Evolutionary conservation across 2,329 filamentous ascomycete species (phyloP).

Genomic region (Phialocephala sp.): DNA sequence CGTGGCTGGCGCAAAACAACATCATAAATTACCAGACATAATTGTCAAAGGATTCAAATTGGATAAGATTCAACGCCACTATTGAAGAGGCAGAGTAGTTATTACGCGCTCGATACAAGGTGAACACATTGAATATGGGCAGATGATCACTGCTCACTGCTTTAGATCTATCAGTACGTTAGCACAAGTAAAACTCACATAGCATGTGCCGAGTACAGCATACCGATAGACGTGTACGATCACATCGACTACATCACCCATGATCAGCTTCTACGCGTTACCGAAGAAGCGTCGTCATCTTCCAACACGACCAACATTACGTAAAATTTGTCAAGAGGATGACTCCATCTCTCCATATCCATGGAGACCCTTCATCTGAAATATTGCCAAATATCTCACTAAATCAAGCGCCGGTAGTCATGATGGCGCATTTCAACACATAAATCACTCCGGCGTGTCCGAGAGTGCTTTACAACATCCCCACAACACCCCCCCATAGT

Average conservation of each 20-base stretch:
- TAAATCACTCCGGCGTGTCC: no score
- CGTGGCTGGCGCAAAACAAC: slow-evolving; percentile 1
- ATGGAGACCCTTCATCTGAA: no score
- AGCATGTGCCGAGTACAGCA: slow-evolving; percentile 10
- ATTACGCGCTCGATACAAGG: slow-evolving; percentile 15
- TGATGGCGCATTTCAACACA: no score
- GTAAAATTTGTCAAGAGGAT: no score
- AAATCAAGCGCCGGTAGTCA: no score
- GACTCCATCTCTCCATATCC: no score
- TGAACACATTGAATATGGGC: background rate
- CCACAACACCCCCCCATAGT: no score
- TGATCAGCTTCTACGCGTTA: no score
- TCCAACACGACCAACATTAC: no score
- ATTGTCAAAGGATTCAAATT: slow-evolving; percentile 2
- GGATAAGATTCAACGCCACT: slow-evolving; percentile 15
- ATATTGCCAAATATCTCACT: no score
- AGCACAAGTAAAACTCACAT: background rate
- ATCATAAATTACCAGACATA: background rate
- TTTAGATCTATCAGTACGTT: slow-evolving; percentile 5
- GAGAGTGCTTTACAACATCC: no score
- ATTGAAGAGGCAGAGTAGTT: slow-evolving; percentile 16
- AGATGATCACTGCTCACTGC: background rate
- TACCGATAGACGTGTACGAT: slow-evolving; percentile 11
- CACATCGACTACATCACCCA: slow-evolving; percentile 36
- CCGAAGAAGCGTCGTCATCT: no score